Conservation (phyloP, 352 stramenopile species). For the Phytopythium litorale region DNA sequence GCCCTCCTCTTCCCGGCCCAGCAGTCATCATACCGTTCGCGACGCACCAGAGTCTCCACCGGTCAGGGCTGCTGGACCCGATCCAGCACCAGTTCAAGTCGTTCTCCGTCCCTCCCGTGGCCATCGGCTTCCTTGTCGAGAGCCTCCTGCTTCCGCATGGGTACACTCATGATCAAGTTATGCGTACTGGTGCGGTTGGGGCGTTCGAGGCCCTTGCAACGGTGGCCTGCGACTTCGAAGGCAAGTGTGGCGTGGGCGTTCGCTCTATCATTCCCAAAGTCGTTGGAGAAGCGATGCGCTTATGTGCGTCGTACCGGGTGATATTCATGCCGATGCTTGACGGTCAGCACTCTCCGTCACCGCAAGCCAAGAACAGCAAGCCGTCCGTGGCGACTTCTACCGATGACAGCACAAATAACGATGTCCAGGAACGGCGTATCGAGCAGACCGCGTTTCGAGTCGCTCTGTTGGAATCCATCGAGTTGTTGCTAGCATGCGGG, state of each 20-base stretch:
- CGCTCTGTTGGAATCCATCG: not conserved
- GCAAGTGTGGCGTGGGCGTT: slow-evolving; percentile 12
- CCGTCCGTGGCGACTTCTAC: not conserved
- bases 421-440: not conserved
- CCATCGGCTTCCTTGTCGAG: slow-evolving; percentile 24
- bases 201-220: slow-evolving; percentile 23
- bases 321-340: not conserved
- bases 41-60: slow-evolving; percentile 7
- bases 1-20: slow-evolving; percentile 1
- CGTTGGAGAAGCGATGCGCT: slow-evolving; percentile 15
- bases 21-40: slow-evolving; percentile 28
- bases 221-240: slow-evolving; percentile 1
- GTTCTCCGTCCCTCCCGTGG: slow-evolving; percentile 18
- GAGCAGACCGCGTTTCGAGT: slow-evolving; percentile 2
- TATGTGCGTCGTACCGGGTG: slow-evolving; percentile 7
- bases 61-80: slow-evolving; percentile 19
- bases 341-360: not conserved
- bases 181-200: slow-evolving; percentile 10
- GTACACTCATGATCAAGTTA: slow-evolving; percentile 14
- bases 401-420: not conserved
- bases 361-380: not conserved
- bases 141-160: slow-evolving; percentile 25
- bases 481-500: slow-evolving; percentile 5
- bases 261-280: slow-evolving; percentile 21
- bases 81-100: slow-evolving; percentile 28